Conservation (phyloP, 2,329 filamentous ascomycete genomes). For the Chalaropsis ovoidea region DNA sequence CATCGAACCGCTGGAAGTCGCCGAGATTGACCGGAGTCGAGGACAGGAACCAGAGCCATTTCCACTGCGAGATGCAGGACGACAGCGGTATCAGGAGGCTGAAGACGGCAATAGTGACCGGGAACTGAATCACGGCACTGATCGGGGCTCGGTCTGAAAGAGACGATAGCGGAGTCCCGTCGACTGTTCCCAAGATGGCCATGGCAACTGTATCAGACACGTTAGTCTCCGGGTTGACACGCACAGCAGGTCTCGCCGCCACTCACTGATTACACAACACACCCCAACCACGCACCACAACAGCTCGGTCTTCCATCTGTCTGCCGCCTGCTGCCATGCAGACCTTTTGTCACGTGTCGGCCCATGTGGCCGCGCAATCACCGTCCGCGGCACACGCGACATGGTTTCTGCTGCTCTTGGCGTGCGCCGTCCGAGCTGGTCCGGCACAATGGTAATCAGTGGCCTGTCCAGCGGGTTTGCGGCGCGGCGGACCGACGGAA, state of each 20-base stretch:
- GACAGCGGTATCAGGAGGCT: constrained; percentile 28
- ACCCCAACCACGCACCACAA: constrained; percentile 16
- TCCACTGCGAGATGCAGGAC: constrained; percentile 31
- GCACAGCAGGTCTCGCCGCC: neutral
- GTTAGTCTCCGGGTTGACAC: constrained; percentile 7
- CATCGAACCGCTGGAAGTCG: constrained; percentile 31
- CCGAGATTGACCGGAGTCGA: constrained; percentile 27
- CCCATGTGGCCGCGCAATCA: constrained; percentile 13
- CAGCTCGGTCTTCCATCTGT: constrained; percentile 17
- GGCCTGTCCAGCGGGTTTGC: constrained; percentile 7
- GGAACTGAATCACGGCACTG: constrained; percentile 30
- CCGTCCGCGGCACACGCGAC: constrained; percentile 16
- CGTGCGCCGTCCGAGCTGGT: constrained; percentile 12
- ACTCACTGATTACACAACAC: constrained; percentile 19
- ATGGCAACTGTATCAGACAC: constrained; percentile 10
- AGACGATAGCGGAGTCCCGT: constrained; percentile 27
- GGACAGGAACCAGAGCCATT: constrained; percentile 32
- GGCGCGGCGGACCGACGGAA: neutral
- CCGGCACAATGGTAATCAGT: constrained; percentile 10
- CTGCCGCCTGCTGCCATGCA: neutral
- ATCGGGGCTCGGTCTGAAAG: constrained; percentile 29
- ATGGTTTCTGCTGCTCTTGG: constrained; percentile 6
- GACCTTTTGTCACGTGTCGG: neutral
- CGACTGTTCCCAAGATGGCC: constrained; percentile 22
- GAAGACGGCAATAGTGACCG: constrained; percentile 29